Evolutionary conservation across 2,329 filamentous ascomycete genomes (phyloP).

Genomic region (Pestalotiopsis sp.): DNA sequence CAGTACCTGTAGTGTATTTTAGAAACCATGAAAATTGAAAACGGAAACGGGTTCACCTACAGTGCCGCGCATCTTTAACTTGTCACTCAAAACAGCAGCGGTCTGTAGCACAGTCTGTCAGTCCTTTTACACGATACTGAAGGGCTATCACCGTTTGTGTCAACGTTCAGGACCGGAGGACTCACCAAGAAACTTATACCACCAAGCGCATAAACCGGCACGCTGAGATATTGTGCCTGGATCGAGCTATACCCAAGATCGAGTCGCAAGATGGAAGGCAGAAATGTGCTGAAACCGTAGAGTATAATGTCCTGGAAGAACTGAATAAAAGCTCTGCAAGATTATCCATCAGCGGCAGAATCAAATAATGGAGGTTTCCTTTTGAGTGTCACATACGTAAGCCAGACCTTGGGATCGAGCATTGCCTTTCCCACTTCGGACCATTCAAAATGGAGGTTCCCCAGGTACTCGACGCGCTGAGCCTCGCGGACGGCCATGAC

Average conservation of each 20-base stretch:
- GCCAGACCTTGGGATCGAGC: constrained; percentile 64
- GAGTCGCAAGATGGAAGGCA: constrained; percentile 67
- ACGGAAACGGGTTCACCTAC: not conserved
- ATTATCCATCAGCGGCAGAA: not conserved
- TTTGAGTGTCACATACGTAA: not conserved
- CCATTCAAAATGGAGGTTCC: constrained; percentile 37
- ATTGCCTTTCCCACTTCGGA: constrained; percentile 57
- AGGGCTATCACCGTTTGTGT: too few relatives aligned
- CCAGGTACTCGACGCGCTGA: constrained; percentile 38
- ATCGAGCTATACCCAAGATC: constrained; percentile 53
- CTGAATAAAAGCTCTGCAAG: constrained; percentile 59
- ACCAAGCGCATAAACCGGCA: constrained; percentile 68
- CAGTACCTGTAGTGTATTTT: constrained; percentile 58
- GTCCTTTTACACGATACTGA: too few relatives aligned
- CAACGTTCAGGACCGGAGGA: constrained; percentile 40
- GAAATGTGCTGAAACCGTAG: constrained; percentile 68
- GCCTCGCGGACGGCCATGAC: constrained; percentile 40
- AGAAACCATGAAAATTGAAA: not conserved
- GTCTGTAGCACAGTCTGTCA: not conserved
- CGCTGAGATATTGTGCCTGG: constrained; percentile 67
- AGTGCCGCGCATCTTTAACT: not conserved
- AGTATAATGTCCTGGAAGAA: constrained; percentile 68
- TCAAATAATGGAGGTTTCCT: not conserved
- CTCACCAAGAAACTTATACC: constrained; percentile 61
- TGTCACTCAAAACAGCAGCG: not conserved